Evolutionary conservation across 106 monocot species (phyloP).

Genomic region (Dendrobium huoshanense): DNA sequence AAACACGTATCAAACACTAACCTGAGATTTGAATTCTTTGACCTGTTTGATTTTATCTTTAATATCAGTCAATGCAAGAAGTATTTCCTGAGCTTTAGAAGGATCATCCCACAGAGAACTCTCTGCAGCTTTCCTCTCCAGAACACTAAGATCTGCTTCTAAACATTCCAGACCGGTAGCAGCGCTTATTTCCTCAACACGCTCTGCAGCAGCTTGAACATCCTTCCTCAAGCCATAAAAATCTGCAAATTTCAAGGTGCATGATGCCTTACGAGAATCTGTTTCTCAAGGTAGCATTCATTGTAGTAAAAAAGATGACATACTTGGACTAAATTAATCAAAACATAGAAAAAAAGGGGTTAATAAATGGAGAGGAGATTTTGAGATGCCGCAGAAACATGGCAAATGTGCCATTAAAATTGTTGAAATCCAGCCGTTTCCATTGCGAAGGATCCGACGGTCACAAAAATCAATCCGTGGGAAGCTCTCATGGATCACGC

Average conservation of each 20-base stretch:
- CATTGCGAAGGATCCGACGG: too few species aligned
- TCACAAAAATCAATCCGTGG: too few species aligned
- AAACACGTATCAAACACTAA: constrained; percentile 8
- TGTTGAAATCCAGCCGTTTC: too few species aligned
- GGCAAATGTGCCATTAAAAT: not conserved
- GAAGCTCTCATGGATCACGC: too few species aligned
- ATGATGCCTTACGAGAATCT: not conserved
- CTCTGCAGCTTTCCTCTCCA: constrained; percentile 85
- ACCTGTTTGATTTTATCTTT: constrained; percentile 89
- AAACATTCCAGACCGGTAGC: constrained; percentile 72
- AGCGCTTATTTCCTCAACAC: constrained; percentile 69
- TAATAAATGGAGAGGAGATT: not conserved
- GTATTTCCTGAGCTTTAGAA: constrained; percentile 66
- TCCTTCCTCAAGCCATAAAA: constrained; percentile 91
- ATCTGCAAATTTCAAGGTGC: constrained; percentile 35
- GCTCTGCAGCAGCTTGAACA: constrained; percentile 54
- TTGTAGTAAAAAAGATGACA: not conserved
- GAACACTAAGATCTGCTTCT: constrained; percentile 50
- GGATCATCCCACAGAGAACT: constrained; percentile 94
- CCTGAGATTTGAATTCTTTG: constrained; percentile 81
- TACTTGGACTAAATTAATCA: not conserved
- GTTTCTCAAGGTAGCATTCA: not conserved
- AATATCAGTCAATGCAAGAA: constrained; percentile 76
- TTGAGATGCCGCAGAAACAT: not conserved
- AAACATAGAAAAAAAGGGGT: not conserved